Conservation (phyloP, 2,329 filamentous ascomycete genomes). For the Trichoderma arundinaceum region DNA sequence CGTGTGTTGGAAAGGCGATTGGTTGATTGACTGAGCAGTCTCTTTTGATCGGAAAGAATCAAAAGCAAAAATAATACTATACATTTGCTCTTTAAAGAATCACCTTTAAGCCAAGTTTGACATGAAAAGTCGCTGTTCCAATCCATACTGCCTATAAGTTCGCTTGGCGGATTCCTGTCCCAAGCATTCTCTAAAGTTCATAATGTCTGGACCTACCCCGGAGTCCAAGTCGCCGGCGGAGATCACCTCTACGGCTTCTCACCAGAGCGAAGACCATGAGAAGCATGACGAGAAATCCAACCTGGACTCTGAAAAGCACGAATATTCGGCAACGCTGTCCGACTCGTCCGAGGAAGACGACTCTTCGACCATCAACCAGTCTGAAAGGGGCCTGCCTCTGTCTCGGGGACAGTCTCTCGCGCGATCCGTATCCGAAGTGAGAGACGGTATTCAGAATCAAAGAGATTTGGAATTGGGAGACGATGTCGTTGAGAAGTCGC, state of each 20-base stretch:
- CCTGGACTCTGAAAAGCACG: background rate
- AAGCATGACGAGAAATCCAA: background rate
- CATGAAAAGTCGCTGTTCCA: constrained; percentile 6
- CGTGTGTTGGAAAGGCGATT: constrained; percentile 1
- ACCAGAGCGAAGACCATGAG: background rate
- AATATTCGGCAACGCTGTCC: constrained; percentile 2
- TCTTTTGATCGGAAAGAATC: background rate
- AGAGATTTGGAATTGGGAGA: constrained; percentile 43
- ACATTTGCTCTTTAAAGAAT: background rate
- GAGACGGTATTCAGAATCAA: constrained; percentile 48
- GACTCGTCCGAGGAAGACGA: constrained; percentile 9
- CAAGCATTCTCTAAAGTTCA: constrained; percentile 2
- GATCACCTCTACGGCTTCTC: background rate
- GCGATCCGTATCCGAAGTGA: constrained; percentile 47
- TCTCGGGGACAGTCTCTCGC: constrained; percentile 35
- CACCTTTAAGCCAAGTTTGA: background rate
- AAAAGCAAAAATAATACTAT: background rate
- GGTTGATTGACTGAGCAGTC: background rate
- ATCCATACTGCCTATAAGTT: constrained; percentile 12
- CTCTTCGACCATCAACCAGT: background rate
- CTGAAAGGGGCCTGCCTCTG: background rate
- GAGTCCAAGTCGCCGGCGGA: constrained; percentile 1
- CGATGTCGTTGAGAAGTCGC: constrained; percentile 36
- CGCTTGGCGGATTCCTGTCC: background rate
- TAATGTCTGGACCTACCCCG: background rate